These are phyloP conservation scores for Venturia effusa DNA, from an alignment of 2,329 filamentous ascomycete genomes.

Conservation along the genomic window DNA sequence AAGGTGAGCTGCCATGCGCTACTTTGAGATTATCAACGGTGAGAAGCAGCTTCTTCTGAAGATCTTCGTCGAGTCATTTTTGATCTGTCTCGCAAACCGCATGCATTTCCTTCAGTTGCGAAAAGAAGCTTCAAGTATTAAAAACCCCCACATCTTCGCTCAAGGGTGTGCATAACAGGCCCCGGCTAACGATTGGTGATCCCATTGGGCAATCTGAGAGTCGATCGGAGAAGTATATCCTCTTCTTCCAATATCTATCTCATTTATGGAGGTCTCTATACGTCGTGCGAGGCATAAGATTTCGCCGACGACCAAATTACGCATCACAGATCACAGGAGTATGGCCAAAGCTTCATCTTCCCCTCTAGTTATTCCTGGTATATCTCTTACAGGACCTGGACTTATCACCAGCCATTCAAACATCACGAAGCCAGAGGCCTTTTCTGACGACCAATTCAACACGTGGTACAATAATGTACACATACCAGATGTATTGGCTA, in stretches of 20 bases:
- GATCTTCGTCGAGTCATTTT: not conserved
- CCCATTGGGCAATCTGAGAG: not conserved
- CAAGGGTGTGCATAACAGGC: not conserved
- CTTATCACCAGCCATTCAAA: slow-evolving; percentile 15
- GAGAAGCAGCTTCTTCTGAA: not conserved
- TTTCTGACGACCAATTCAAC: slow-evolving; percentile 16
- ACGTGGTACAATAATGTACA: slow-evolving; percentile 20
- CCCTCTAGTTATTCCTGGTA: not conserved
- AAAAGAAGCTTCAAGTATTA: not conserved
- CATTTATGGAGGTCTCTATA: not conserved
- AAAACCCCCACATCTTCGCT: not conserved
- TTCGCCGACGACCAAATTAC: not conserved
- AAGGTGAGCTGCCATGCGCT: not conserved
- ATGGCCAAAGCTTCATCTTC: not conserved
- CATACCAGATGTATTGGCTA: slow-evolving; percentile 17
- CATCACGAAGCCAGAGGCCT: slow-evolving; percentile 14
- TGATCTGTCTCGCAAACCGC: too few species aligned
- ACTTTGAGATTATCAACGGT: not conserved
- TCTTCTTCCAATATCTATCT: not conserved
- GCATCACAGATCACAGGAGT: not conserved
- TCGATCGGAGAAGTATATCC: not conserved
- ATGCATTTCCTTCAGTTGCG: not conserved
- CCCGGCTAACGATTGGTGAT: not conserved
- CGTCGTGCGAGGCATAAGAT: not conserved
- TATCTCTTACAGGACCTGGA: slow-evolving; percentile 17